Base-by-base conservation (phyloP, 108 stramenopile genomes). In the Skeletonema menzelii region DNA sequence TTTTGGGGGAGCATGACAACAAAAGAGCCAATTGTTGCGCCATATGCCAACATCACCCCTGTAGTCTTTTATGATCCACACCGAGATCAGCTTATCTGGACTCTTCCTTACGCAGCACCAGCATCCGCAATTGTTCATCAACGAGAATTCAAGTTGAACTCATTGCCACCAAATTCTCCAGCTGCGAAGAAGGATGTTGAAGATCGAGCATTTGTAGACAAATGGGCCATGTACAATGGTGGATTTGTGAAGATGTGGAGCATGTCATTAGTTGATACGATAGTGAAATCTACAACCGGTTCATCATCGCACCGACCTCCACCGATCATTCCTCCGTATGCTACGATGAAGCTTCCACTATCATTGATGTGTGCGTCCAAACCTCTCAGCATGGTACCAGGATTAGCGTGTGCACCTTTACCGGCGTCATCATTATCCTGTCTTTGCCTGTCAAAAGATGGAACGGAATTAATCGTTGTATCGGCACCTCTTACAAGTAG, bases 11-110 rank as follows among this genome's bases (percentile, higher is more conserved):
- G 17, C 20, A 30, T 24, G 40, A 61, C 40, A 78, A 67, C 26
- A 65, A 60, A 19, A 60, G 71, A 47, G 63, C 67, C 3, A 46
- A 57, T 20, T 20, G 72, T 0, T 49, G 87, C 86, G 82, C 76
- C 89, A 75, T 76, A 70, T 64, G 17, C 53, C 57, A 44, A 55
- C 15, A 55, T 70, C 2, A 19, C 56, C 4, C 77, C 77, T 2
- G 53, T 61, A 53, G 53, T 87, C 17, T 40, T 72, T 8, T 89
- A 86, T 63, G 88, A 89, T 81, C 71, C 82, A 12, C 82, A 86
- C 55, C 83, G 92, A 7, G 84, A 91, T 46, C 65, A 86, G 31
- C 44, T 93, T 3, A 64, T 85, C 5, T 93, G 92, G 92, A 44
- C 58, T 11, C 49, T 83, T 22, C 89, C 86, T 14, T 65, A 79